Conservation (phyloP, 169 alveolate genomes). For the Eimeria necatrix region DNA sequence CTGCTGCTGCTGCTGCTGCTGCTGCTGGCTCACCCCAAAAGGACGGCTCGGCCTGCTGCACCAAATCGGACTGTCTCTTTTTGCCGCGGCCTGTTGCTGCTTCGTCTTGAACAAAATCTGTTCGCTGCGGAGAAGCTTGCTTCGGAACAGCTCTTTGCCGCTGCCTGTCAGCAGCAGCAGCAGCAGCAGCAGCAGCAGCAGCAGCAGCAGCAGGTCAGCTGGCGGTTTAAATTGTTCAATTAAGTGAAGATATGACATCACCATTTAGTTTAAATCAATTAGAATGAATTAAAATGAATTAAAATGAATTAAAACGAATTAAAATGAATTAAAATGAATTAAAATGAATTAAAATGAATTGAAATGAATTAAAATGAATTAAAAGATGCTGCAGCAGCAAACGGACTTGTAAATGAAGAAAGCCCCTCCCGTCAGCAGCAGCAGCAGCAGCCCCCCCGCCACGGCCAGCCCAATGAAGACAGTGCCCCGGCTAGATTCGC, state of each 20-base stretch:
- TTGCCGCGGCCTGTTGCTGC: not conserved
- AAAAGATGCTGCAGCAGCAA: no score
- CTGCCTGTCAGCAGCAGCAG: not conserved
- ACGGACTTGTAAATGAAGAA: not conserved
- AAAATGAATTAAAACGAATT: no score
- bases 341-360: no score
- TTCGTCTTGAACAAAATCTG: constrained; percentile 20
- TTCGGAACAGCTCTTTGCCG: not conserved
- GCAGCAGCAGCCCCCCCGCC: not conserved
- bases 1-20: constrained; percentile 1
- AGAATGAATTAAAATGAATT: no score
- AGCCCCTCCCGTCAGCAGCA: constrained; percentile 1
- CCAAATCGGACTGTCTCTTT: constrained; percentile 49
- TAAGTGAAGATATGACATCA: no score
- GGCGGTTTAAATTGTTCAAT: no score
- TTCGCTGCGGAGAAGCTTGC: not conserved
- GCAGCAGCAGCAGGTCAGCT: no score
- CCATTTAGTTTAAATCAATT: no score
- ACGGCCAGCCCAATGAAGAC: not conserved
- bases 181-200: no score
- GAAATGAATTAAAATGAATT: no score
- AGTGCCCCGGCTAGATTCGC: not conserved
- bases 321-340: no score
- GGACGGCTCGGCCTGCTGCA: constrained; percentile 79
- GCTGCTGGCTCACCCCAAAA: constrained; percentile 61